phyloP scores from a whole-genome alignment of 106 monocot genomes.

The Phalaenopsis equestris region DNA sequence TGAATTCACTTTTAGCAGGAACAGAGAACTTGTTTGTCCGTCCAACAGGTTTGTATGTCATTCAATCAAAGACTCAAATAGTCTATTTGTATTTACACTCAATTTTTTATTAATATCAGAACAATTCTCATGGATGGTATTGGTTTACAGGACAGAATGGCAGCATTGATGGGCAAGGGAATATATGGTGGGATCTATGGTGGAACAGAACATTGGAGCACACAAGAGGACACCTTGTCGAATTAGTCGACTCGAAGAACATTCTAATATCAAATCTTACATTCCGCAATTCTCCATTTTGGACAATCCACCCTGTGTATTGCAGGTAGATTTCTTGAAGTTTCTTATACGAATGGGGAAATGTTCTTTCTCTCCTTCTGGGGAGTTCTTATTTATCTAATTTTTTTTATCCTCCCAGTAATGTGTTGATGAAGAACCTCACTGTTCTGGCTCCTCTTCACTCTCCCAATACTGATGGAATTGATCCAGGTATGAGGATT shows the following conservation, averaged over 20 bases:
- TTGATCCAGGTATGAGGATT: constrained; percentile 65
- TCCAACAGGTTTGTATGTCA: no score
- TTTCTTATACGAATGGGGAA: background rate
- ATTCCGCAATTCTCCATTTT: constrained; percentile 83
- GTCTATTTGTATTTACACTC: no score
- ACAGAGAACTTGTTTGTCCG: no score
- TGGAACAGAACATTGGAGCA: constrained; percentile 80
- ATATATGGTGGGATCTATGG: constrained; percentile 96
- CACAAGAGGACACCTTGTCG: constrained; percentile 87
- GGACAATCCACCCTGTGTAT: constrained; percentile 92
- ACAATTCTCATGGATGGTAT: background rate
- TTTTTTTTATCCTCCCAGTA: constrained; percentile 31
- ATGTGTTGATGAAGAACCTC: constrained; percentile 73
- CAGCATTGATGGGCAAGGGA: constrained; percentile 85
- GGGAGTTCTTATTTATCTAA: background rate
- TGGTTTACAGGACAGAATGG: constrained; percentile 74
- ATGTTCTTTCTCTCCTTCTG: background rate
- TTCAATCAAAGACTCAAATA: no score
- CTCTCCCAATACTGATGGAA: constrained; percentile 94
- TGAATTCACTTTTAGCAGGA: no score
- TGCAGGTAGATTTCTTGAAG: constrained; percentile 46
- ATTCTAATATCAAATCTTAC: constrained; percentile 78
- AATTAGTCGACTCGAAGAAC: constrained; percentile 73
- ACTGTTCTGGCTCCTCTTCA: constrained; percentile 77
- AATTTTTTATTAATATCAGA: background rate